Percentiles rank a stretch among this genome's conserved stretches.
These are phyloP conservation scores for Mycena vitilis DNA, from an alignment of 768 basidiomycete species.

Conservation along the genomic window DNA sequence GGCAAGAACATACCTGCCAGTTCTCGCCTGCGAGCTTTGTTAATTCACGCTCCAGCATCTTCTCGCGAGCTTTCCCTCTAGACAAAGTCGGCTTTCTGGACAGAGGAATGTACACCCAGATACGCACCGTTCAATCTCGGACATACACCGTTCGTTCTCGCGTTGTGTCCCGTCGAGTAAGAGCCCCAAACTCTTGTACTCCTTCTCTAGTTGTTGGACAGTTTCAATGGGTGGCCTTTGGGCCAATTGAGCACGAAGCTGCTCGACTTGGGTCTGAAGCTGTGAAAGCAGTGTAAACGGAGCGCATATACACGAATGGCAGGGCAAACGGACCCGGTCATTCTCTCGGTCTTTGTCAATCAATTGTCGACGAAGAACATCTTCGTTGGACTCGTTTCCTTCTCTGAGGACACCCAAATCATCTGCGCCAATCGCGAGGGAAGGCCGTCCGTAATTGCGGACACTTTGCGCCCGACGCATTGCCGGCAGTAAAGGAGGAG, in stretches of 20 bases:
- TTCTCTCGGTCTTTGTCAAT: slow-evolving; percentile 77
- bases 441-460: slow-evolving; percentile 65
- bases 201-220: slow-evolving; percentile 75
- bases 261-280: slow-evolving; percentile 72
- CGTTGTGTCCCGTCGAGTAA: slow-evolving; percentile 83
- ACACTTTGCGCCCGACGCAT: slow-evolving; percentile 78
- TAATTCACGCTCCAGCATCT: slow-evolving; percentile 79
- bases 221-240: slow-evolving; percentile 76
- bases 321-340: slow-evolving; percentile 62
- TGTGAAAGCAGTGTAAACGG: slow-evolving; percentile 40
- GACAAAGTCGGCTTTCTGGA: slow-evolving; percentile 6
- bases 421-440: slow-evolving; percentile 61
- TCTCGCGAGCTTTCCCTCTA: slow-evolving; percentile 77
- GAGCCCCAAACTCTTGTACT: slow-evolving; percentile 80
- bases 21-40: slow-evolving; percentile 79
- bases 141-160: slow-evolving; percentile 89
- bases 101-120: not conserved
- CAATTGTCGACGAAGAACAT: slow-evolving; percentile 70
- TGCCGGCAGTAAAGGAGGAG: not conserved
- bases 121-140: slow-evolving; percentile 78
- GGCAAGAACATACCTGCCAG: slow-evolving; percentile 72
- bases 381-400: slow-evolving; percentile 68
- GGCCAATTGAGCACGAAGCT: slow-evolving; percentile 73
- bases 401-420: slow-evolving; percentile 74
- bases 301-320: not conserved